Conservation (phyloP, 805 yeast species). For the Candida tibetensis region DNA sequence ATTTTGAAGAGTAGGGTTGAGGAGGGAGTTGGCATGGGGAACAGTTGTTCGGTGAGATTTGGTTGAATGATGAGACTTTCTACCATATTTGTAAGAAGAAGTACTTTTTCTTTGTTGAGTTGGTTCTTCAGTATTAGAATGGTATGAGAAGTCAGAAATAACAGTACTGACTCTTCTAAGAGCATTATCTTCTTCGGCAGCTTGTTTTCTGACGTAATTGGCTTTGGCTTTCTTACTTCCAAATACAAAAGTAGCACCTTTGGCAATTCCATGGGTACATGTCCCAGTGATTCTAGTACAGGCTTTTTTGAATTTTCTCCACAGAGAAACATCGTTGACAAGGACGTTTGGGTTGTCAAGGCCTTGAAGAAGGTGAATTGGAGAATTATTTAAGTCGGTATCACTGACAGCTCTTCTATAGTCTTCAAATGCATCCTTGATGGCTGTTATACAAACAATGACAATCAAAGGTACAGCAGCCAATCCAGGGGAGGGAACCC, state of each 20-base stretch:
- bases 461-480: conserved; percentile 81
- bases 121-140: conserved; percentile 8
- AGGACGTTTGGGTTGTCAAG: conserved; percentile 57
- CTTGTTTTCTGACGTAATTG: conserved; percentile 24
- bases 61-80: conserved; percentile 3
- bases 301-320: conserved; percentile 69
- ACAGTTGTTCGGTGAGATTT: conserved; percentile 3
- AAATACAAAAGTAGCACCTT: conserved; percentile 21
- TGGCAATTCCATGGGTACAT: conserved; percentile 19
- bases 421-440: conserved; percentile 78
- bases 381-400: conserved; percentile 63
- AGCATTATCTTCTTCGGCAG: conserved; percentile 22
- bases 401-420: conserved; percentile 63
- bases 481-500: conserved; percentile 68
- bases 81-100: conserved; percentile 7
- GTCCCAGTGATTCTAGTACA: conserved; percentile 34
- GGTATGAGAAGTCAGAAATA: conserved; percentile 28
- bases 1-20: conserved; percentile 20
- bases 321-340: conserved; percentile 51
- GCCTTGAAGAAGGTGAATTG: conserved; percentile 55
- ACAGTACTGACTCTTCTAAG: conserved; percentile 39
- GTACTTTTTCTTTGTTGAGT: conserved; percentile 10
- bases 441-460: conserved; percentile 69
- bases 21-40: conserved; percentile 17
- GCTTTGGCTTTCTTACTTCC: conserved; percentile 24